Percentiles rank a stretch among this genome's conserved stretches.
These are phyloP conservation scores for Kuraishia ogatae DNA, from an alignment of 805 yeast species.

Conservation along the genomic window DNA sequence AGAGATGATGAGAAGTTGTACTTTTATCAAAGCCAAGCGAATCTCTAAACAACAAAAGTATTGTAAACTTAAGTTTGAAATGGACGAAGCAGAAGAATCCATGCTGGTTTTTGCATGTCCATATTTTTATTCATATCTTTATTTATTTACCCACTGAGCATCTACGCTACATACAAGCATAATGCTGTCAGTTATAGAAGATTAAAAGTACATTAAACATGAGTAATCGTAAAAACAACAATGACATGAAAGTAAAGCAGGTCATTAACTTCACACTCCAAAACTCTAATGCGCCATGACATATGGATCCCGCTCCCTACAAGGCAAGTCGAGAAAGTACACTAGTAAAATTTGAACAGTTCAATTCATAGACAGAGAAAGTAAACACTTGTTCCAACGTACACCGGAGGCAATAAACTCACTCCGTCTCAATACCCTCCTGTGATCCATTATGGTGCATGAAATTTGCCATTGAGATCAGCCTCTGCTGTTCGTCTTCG, in stretches of 20 bases:
- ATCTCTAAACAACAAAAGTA: no score
- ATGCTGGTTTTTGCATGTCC: no score
- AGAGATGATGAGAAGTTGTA: no score
- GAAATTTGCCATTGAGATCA: background rate
- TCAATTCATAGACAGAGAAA: background rate
- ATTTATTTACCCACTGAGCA: no score
- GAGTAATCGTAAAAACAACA: background rate
- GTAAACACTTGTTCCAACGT: background rate
- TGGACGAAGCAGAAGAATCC: no score
- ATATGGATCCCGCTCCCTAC: background rate
- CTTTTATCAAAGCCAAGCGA: no score
- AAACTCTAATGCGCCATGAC: background rate
- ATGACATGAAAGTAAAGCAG: background rate
- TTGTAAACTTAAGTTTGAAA: no score
- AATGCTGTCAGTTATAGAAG: background rate
- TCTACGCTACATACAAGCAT: background rate
- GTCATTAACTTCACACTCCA: background rate
- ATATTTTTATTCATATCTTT: no score
- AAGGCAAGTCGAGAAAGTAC: background rate
- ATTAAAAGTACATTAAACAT: background rate
- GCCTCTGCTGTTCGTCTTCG: conserved; percentile 2
- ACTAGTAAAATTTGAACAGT: background rate
- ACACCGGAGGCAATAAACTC: background rate
- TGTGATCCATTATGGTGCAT: background rate
- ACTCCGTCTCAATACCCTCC: background rate